These are phyloP conservation scores for Citrus australasica DNA, from an alignment of 345 rosid species.

Conservation along the genomic window DNA sequence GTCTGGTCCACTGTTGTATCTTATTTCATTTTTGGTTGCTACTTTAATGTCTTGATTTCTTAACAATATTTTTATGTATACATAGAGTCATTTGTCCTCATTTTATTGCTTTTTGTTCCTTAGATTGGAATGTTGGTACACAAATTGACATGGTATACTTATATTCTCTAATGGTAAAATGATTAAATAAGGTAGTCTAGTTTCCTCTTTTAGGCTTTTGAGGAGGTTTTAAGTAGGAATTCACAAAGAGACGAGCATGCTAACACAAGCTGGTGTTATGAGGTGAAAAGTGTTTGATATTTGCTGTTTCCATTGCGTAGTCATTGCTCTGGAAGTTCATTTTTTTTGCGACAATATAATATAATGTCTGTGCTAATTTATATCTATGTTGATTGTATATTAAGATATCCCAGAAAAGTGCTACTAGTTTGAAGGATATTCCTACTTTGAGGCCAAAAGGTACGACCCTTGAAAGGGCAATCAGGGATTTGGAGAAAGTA, in stretches of 20 bases:
- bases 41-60: neutral
- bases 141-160: neutral
- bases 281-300: neutral
- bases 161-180: neutral
- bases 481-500: constrained; percentile 38
- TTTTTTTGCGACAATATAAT: neutral
- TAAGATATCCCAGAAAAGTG: constrained; percentile 23
- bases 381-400: constrained; percentile 1
- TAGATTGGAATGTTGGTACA: neutral
- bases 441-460: constrained; percentile 22
- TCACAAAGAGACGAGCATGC: neutral
- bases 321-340: neutral
- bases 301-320: neutral
- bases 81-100: neutral
- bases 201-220: neutral
- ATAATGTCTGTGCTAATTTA: neutral
- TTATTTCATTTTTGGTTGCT: neutral
- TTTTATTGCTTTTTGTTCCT: neutral
- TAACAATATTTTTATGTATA: neutral
- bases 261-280: neutral
- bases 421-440: constrained; percentile 18
- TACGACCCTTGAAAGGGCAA: constrained; percentile 33
- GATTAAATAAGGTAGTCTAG: neutral
- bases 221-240: neutral
- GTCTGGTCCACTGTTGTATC: neutral